Conservation (phyloP, 441 rosid species). For the Erodium trifolium region DNA sequence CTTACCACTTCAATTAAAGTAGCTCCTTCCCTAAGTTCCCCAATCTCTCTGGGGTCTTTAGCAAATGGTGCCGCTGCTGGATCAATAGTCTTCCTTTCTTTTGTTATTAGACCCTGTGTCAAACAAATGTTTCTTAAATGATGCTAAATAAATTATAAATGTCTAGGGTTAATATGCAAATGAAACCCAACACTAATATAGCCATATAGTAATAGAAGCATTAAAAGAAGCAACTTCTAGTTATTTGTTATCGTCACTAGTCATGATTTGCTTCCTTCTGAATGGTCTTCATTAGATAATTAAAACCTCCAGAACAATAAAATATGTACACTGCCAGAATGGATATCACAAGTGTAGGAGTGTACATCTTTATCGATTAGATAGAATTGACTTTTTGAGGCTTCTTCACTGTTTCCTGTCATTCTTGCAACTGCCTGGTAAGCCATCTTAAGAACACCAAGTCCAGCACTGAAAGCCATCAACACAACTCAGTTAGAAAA, state of each 20-base stretch:
- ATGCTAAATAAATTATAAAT: neutral
- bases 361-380: conserved; percentile 85
- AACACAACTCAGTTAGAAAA: conserved; percentile 18
- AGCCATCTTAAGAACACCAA: conserved; percentile 77
- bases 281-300: neutral
- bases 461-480: conserved; percentile 70
- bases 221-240: neutral
- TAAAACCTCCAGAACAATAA: neutral
- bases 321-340: neutral
- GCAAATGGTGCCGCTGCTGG: conserved; percentile 84
- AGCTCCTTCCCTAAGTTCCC: conserved; percentile 79
- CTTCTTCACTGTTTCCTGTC: conserved; percentile 52
- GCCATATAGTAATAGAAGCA: neutral
- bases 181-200: conserved; percentile 5
- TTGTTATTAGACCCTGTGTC: conserved; percentile 80
- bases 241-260: neutral
- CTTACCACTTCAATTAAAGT: conserved; percentile 83
- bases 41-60: conserved; percentile 48
- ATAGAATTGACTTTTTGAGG: conserved; percentile 51
- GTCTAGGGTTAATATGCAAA: conserved; percentile 4
- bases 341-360: conserved; percentile 14
- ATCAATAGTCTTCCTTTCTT: conserved; percentile 78
- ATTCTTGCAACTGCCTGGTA: conserved; percentile 66
- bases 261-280: neutral
- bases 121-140: conserved; percentile 10